These are phyloP conservation scores for Candida dajiaensis DNA, from an alignment of 805 yeast genomes.

Conservation along the genomic window DNA sequence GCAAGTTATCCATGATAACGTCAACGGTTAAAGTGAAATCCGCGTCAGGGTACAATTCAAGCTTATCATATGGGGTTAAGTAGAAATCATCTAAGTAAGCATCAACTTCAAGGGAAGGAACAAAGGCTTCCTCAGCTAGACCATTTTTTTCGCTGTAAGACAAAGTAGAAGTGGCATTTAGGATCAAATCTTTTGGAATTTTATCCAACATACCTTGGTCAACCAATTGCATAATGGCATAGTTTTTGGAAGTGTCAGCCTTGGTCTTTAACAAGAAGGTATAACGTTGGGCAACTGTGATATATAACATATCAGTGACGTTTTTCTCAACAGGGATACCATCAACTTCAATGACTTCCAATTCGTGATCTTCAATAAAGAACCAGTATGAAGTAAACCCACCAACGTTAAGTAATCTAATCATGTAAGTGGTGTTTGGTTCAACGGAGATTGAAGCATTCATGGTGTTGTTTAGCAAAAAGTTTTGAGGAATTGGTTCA, in stretches of 20 bases:
- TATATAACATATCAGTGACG: slow-evolving; percentile 63
- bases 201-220: slow-evolving; percentile 82
- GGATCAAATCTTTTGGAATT: slow-evolving; percentile 54
- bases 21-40: slow-evolving; percentile 65
- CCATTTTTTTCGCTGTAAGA: slow-evolving; percentile 46
- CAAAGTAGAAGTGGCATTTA: slow-evolving; percentile 74
- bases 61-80: slow-evolving; percentile 56
- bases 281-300: slow-evolving; percentile 91
- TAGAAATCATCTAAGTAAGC: slow-evolving; percentile 71
- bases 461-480: slow-evolving; percentile 76
- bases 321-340: slow-evolving; percentile 81
- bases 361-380: slow-evolving; percentile 81
- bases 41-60: slow-evolving; percentile 55
- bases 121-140: slow-evolving; percentile 30
- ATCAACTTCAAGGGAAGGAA: slow-evolving; percentile 42
- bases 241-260: slow-evolving; percentile 55
- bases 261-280: slow-evolving; percentile 74
- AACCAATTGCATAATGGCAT: slow-evolving; percentile 73
- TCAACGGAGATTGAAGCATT: slow-evolving; percentile 72
- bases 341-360: slow-evolving; percentile 85
- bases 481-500: slow-evolving; percentile 86
- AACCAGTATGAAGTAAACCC: slow-evolving; percentile 89
- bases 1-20: slow-evolving; percentile 79
- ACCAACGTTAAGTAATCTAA: slow-evolving; percentile 81
- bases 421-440: slow-evolving; percentile 79